Evolutionary conservation across 306 rosid species (phyloP), one percentile per base, ranked within the genome.

Genomic region (Alnus rubra): DNA sequence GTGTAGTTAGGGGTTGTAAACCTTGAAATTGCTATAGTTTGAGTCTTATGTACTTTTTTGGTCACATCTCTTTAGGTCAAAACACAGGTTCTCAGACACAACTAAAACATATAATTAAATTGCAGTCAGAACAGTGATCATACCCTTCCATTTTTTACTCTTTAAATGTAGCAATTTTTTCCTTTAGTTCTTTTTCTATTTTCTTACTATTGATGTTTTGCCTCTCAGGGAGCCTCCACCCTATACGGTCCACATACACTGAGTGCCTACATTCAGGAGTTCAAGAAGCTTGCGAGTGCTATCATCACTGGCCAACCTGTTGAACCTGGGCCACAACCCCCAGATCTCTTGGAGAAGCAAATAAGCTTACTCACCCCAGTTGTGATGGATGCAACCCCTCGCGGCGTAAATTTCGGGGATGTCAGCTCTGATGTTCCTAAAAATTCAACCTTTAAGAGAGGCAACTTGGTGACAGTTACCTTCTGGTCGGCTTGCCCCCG

Each of bases 401-500:
- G 13, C 3, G 92, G 97, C 2, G 84, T 78, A 62, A 82, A 81
- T 13, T 94, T 94, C 15, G 97, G 97, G 31, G 98, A 94, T 71
- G 87, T 87, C 74, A 75, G 55, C 76, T 78, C 87, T 1, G 97
- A 94, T 55, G 84, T 94, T 63, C 93, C 89, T 15, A 60, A 79
- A 65, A 92, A 94, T 77, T 83, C 97, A 39, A 88, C 93, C 73
- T 94, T 90, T 73, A 88, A 83, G 75, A 85, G 79, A 75, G 97
- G 93, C 30, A 88, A 89, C 51, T 76, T 54, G 84, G 97, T 87
- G 73, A 71, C 88, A 0, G 97, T 78, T 48, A 76, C 86, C 48
- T 94, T 94, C 88, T 92, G 97, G 97, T 83, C 98, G 0, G 97
- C 94, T 15, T 94, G 98, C 74, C 98, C 97, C 70, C 90, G 98